A percentile compares a stretch with the other conserved stretches of the same genome.
Conservation (phyloP, 345 rosid species). For the Corchorus olitorius region DNA sequence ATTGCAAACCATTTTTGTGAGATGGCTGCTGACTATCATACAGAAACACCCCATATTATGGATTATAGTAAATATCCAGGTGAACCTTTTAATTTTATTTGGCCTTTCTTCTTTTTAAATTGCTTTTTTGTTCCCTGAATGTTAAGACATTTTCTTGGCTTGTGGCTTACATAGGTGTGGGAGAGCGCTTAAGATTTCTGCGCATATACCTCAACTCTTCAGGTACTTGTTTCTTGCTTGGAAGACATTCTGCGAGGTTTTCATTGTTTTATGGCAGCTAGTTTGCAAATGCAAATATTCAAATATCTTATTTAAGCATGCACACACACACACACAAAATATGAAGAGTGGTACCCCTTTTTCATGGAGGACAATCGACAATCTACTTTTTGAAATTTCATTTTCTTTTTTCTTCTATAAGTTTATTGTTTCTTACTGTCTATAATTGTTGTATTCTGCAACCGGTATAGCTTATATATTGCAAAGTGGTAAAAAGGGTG, state of each 20-base stretch:
- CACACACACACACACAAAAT: background rate
- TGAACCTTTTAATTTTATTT: slow-evolving; percentile 27
- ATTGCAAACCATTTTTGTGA: slow-evolving; percentile 97
- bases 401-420: background rate
- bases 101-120: background rate
- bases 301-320: background rate
- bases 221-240: slow-evolving; percentile 41
- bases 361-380: background rate
- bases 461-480: background rate
- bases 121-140: background rate
- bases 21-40: slow-evolving; percentile 93
- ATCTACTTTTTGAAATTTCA: background rate
- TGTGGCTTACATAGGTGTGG: slow-evolving; percentile 49
- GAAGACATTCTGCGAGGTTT: background rate
- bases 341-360: background rate
- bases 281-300: background rate
- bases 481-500: background rate
- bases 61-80: slow-evolving; percentile 88
- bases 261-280: background rate
- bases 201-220: slow-evolving; percentile 56
- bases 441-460: background rate
- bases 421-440: background rate
- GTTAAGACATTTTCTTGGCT: background rate
- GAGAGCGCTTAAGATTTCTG: slow-evolving; percentile 68
- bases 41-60: slow-evolving; percentile 82